Evolutionary conservation across 1,284 basidiomycete genomes (phyloP), one percentile per base, ranked within the genome.

Genomic region (Cystobasidium sp.): DNA sequence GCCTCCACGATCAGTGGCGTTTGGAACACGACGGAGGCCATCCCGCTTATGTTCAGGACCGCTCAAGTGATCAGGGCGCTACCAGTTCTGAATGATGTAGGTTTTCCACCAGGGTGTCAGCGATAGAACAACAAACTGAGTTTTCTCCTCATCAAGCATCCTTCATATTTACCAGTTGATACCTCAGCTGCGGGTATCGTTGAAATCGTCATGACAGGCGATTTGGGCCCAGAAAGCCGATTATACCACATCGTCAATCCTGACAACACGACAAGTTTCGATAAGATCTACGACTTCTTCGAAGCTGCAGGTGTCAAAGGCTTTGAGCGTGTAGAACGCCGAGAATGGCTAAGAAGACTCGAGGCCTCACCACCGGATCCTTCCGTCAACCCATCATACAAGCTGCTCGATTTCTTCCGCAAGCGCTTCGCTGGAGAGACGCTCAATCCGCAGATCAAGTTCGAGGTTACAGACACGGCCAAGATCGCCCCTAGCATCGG

Each of bases 321-420:
- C n/a, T 87, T 95, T 77, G 88, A 93, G 78, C 86, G 90, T 49
- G 89, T 92, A 39, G 85, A 90, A 85, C 74, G 88, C 87, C 62
- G 83, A 81, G 75, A 85, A 84, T 80, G 89, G 87, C 80, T 88
- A n/a, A 80, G 83, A 41, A 78, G 79, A 0, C 79, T 89, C 31
- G 81, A 81, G n/a, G 20, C 41, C 6, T 70, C 68, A 1, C 59
- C 65, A 14, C 59, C 70, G 10, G 75, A 76, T 39, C 72, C 72
- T 5, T 22, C 24, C 20, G 47, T 47, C 22, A 76, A 76, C 44
- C 75, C 75, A 1, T 68, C 75, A 0, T 74, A 73, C 62, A 76
- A 76, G 55, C 71, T 76, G 0, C 67, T 74, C 59, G 41, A 62
- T 10, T 76, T 75, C 68, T 76, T 58, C 52, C 66, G 63, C 3